Percentiles rank a stretch among this genome's conserved stretches.
phyloP scores from a whole-genome alignment of 2,329 filamentous ascomycete species.

The Balansia obtecta region DNA sequence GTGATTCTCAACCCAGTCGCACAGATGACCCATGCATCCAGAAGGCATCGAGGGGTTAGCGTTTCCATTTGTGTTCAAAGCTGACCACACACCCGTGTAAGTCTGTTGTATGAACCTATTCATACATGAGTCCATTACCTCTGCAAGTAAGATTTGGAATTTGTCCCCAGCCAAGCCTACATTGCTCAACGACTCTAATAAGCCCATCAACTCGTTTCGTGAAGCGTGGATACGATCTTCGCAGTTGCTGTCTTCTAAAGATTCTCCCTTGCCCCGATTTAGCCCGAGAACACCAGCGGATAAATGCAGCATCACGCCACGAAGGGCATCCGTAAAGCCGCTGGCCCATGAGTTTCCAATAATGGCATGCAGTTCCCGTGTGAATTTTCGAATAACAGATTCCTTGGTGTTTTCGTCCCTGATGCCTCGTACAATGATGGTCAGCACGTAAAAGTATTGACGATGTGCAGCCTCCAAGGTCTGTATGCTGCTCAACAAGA shows the following conservation, averaged over 20 bases:
- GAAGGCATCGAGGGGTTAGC: background rate
- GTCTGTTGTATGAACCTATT: constrained; percentile 46
- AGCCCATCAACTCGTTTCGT: constrained; percentile 37
- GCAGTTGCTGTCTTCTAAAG: constrained; percentile 3
- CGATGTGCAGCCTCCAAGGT: constrained; percentile 48
- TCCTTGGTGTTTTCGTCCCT: constrained; percentile 23
- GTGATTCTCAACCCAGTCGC: constrained; percentile 54
- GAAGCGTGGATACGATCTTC: constrained; percentile 22
- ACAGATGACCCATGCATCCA: constrained; percentile 46
- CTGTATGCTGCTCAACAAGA: constrained; percentile 39
- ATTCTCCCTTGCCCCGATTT: background rate
- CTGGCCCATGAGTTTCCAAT: constrained; percentile 50
- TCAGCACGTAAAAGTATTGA: constrained; percentile 43
- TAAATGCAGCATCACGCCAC: constrained; percentile 39
- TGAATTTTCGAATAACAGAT: constrained; percentile 37
- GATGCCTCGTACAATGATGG: constrained; percentile 37
- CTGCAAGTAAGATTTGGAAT: constrained; percentile 60
- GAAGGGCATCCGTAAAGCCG: constrained; percentile 40
- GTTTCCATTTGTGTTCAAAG: constrained; percentile 11
- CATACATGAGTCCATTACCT: constrained; percentile 56
- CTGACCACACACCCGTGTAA: constrained; percentile 50
- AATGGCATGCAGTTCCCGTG: constrained; percentile 49
- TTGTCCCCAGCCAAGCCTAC: constrained; percentile 57
- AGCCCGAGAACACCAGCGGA: constrained; percentile 34
- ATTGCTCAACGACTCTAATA: constrained; percentile 47